Percentiles rank a stretch among this genome's conserved stretches.
Conservation (phyloP, 305 asterid species). For the Fraxinus ornus region DNA sequence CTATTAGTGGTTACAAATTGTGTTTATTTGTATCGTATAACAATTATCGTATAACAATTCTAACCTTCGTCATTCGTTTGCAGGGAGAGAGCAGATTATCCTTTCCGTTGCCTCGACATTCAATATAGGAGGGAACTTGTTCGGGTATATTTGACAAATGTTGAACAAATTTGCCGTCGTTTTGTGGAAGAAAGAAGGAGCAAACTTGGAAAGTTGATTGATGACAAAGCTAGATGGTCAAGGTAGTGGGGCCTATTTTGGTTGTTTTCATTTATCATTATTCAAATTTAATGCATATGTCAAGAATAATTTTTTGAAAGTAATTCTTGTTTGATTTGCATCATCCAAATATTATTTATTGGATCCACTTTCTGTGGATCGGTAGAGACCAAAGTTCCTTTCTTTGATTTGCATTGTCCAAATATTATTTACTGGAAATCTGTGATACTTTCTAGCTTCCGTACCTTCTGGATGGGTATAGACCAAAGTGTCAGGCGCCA, state of each 20-base stretch:
- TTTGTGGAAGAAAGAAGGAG: slow-evolving; percentile 81
- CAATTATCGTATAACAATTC: not conserved
- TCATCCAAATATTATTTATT: not conserved
- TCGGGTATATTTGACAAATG: slow-evolving; percentile 88
- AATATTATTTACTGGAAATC: not conserved
- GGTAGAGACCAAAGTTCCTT: slow-evolving; percentile 50
- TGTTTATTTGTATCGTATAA: not conserved
- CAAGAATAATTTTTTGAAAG: not conserved
- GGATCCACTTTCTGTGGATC: slow-evolving; percentile 70
- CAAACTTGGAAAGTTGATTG: slow-evolving; percentile 82
- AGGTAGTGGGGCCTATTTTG: slow-evolving; percentile 51
- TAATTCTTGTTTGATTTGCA: not conserved
- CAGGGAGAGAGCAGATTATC: slow-evolving; percentile 95
- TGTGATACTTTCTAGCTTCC: slow-evolving; percentile 58
- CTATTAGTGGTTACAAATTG: not conserved
- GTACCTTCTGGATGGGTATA: slow-evolving; percentile 82
- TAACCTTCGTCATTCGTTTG: slow-evolving; percentile 20
- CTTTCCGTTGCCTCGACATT: slow-evolving; percentile 90
- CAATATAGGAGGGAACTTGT: slow-evolving; percentile 95
- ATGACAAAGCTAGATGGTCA: slow-evolving; percentile 89
- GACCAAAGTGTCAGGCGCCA: slow-evolving; percentile 59
- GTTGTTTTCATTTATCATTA: not conserved
- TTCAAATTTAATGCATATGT: not conserved
- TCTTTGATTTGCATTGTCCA: not conserved
- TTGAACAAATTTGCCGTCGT: slow-evolving; percentile 93